Percentiles rank a stretch among this genome's conserved stretches.
Evolutionary conservation across 805 yeast genomes (phyloP).

Genomic region (Danielia oregonensis): DNA sequence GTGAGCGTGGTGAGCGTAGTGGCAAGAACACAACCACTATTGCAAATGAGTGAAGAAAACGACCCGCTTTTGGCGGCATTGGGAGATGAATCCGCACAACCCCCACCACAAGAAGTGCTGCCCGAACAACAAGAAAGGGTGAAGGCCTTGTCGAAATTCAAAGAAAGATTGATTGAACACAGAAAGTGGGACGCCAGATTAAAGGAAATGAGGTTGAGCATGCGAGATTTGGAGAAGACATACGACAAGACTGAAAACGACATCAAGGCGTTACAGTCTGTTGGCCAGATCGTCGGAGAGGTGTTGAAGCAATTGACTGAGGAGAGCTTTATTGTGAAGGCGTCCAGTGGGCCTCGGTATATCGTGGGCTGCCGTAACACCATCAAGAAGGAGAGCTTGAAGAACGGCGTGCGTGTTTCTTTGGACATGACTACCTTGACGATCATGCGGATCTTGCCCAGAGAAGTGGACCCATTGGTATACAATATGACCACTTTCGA

Average conservation of each 20-base stretch:
- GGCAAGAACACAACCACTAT: no score
- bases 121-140: constrained; percentile 67
- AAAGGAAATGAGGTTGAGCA: constrained; percentile 75
- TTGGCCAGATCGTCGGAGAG: constrained; percentile 97
- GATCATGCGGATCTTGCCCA: constrained; percentile 93
- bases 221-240: constrained; percentile 77
- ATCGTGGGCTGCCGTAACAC: constrained; percentile 97
- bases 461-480: constrained; percentile 97
- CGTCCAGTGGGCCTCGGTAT: constrained; percentile 95
- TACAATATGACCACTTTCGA: constrained; percentile 97
- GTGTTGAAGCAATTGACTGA: constrained; percentile 92
- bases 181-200: constrained; percentile 91
- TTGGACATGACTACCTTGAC: constrained; percentile 96
- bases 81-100: constrained; percentile 29
- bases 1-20: no score
- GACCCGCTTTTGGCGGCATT: constrained; percentile 78
- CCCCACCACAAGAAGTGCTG: constrained; percentile 16
- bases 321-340: constrained; percentile 92
- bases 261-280: constrained; percentile 93
- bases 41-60: constrained; percentile 58
- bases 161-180: constrained; percentile 85
- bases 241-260: constrained; percentile 95
- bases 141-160: constrained; percentile 72
- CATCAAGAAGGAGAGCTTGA: constrained; percentile 74
- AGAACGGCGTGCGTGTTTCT: constrained; percentile 95